A percentile compares a stretch with the other conserved stretches of the same genome.
These are phyloP conservation scores for Dillenia turbinata DNA, from an alignment of 164 flowering plant genomes.

Conservation along the genomic window DNA sequence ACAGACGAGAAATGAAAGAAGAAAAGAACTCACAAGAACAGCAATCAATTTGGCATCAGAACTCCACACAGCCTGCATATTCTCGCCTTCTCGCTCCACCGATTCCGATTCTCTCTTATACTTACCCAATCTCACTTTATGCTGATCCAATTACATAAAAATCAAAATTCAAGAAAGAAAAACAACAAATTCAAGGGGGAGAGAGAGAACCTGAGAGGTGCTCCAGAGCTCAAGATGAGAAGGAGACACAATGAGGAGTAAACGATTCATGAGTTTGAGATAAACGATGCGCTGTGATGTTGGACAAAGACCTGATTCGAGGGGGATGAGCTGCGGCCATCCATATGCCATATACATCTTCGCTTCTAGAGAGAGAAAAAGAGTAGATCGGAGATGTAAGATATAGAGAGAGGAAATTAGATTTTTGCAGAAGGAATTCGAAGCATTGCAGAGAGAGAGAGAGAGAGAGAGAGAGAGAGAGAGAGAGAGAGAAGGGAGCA, in stretches of 20 bases:
- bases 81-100: conserved; percentile 79
- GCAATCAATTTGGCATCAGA: conserved; percentile 83
- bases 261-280: conserved; percentile 59
- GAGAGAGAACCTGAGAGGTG: conserved; percentile 69
- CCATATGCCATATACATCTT: conserved; percentile 98
- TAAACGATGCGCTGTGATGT: conserved; percentile 65
- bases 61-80: conserved; percentile 84
- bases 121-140: conserved; percentile 87
- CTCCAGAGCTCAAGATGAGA: conserved; percentile 93
- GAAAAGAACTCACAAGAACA: conserved; percentile 57
- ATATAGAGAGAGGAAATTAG: too few relatives aligned
- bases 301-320: conserved; percentile 52
- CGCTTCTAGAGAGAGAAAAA: not conserved
- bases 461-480: too few relatives aligned
- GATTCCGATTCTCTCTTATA: conserved; percentile 73
- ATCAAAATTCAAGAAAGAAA: conserved; percentile 1
- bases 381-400: too few relatives aligned
- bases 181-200: not conserved
- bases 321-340: conserved; percentile 98
- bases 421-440: too few relatives aligned
- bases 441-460: too few relatives aligned
- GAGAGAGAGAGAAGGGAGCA: too few relatives aligned
- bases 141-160: conserved; percentile 36
- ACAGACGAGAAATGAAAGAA: not conserved
- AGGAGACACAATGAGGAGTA: conserved; percentile 75